phyloP scores from a whole-genome alignment of 163 green algal genomes.

The Chloroidium sp. region DNA sequence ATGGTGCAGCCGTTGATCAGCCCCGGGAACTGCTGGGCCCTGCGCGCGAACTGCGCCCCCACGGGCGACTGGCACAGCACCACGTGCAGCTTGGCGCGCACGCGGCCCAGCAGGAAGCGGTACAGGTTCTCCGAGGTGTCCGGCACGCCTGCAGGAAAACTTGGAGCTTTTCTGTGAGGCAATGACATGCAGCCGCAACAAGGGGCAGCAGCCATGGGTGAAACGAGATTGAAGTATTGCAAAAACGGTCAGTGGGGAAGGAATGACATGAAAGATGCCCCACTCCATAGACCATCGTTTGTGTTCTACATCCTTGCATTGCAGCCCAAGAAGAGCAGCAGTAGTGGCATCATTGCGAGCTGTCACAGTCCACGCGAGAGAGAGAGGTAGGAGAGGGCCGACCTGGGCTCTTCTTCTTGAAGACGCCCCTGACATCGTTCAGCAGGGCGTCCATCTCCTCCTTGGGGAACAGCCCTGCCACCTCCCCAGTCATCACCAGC shows the following conservation, averaged over 20 bases:
- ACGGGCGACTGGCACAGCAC: slow-evolving; percentile 90
- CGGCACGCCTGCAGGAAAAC: slow-evolving; percentile 25
- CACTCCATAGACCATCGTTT: no score
- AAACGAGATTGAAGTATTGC: no score
- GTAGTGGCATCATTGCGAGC: no score
- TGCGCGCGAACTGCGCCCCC: slow-evolving; percentile 70
- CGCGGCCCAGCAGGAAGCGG: slow-evolving; percentile 83
- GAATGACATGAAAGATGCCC: no score
- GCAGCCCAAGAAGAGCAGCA: no score
- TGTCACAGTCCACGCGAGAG: no score
- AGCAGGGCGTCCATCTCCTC: slow-evolving; percentile 92
- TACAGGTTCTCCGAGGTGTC: slow-evolving; percentile 92
- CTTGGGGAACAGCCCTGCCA: slow-evolving; percentile 85
- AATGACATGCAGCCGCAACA: not conserved
- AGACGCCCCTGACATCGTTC: slow-evolving; percentile 79
- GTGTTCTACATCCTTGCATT: no score
- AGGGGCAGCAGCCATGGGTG: not conserved
- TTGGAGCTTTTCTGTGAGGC: not conserved
- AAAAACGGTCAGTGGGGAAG: no score
- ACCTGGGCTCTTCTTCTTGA: slow-evolving; percentile 57
- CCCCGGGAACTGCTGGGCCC: slow-evolving; percentile 76
- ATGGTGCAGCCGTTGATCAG: slow-evolving; percentile 92
- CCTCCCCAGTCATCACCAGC: slow-evolving; percentile 58
- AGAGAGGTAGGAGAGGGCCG: not conserved
- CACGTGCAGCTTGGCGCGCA: slow-evolving; percentile 85